Percentiles rank a stretch among this genome's conserved stretches.
These are phyloP conservation scores for Trebouxia sp. DNA, from an alignment of 139 green algal species.

Conservation along the genomic window DNA sequence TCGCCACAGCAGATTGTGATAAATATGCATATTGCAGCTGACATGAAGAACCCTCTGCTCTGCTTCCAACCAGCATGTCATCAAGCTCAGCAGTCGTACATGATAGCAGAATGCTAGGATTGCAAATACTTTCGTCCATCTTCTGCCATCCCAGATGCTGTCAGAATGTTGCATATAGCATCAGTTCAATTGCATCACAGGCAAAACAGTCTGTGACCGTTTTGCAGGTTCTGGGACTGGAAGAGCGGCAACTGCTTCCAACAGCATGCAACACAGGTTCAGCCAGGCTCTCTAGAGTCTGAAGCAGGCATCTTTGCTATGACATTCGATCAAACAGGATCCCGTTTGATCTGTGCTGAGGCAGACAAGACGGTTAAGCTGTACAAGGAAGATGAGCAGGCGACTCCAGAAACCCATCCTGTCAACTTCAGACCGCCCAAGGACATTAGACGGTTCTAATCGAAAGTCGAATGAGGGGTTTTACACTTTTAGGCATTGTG, in stretches of 20 bases:
- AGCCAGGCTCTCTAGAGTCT: constrained; percentile 92
- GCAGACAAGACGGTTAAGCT: constrained; percentile 99
- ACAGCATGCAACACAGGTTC: constrained; percentile 78
- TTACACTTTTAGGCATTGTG: too few relatives aligned
- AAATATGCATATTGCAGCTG: too few relatives aligned
- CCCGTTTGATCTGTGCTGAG: constrained; percentile 86
- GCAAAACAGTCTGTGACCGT: background rate
- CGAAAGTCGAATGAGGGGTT: too few relatives aligned
- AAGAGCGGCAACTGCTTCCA: constrained; percentile 94
- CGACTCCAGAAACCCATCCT: constrained; percentile 87
- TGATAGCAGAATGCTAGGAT: too few relatives aligned
- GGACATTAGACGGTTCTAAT: constrained; percentile 12
- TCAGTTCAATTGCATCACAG: too few relatives aligned
- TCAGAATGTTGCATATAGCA: too few relatives aligned
- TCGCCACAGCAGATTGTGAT: too few relatives aligned
- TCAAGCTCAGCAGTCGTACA: too few relatives aligned
- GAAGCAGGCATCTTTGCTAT: constrained; percentile 83
- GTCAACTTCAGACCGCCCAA: constrained; percentile 78
- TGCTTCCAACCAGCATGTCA: too few relatives aligned
- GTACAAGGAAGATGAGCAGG: constrained; percentile 91
- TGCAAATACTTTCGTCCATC: too few relatives aligned
- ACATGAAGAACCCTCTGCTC: too few relatives aligned
- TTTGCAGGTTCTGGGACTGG: constrained; percentile 92
- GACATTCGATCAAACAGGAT: constrained; percentile 77
- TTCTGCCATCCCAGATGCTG: too few relatives aligned